These are phyloP conservation scores for Tetraselmis striata DNA, from an alignment of 139 green algal species.

Conservation along the genomic window DNA sequence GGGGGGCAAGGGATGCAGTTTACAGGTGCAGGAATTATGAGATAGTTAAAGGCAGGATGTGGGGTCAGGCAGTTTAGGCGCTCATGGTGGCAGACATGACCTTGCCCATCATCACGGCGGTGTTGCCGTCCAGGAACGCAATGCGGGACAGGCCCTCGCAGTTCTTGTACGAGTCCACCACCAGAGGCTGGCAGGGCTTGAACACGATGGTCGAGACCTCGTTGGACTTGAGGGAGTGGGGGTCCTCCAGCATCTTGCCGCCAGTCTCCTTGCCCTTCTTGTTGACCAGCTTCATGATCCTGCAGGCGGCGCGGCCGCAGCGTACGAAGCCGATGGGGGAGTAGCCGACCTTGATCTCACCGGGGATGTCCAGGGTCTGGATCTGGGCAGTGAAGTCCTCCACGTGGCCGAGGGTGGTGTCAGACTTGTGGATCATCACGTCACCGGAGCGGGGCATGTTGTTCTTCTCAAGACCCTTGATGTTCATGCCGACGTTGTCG, in stretches of 20 bases:
- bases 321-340: constrained; percentile 87
- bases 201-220: constrained; percentile 84
- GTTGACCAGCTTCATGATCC: constrained; percentile 65
- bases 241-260: constrained; percentile 85
- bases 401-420: constrained; percentile 69
- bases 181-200: constrained; percentile 76
- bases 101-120: constrained; percentile 92
- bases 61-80: too few species aligned
- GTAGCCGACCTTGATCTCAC: constrained; percentile 87
- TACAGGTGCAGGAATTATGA: neutral
- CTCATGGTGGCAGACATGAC: constrained; percentile 59
- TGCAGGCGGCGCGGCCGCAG: constrained; percentile 80
- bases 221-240: constrained; percentile 83
- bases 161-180: constrained; percentile 86
- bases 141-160: constrained; percentile 90
- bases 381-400: constrained; percentile 85
- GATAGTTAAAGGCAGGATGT: too few species aligned
- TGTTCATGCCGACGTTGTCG: constrained; percentile 99
- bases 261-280: constrained; percentile 95
- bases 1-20: too few species aligned
- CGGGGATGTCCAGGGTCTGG: constrained; percentile 88
- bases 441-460: constrained; percentile 87
- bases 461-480: constrained; percentile 93
- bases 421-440: constrained; percentile 88
- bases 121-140: constrained; percentile 91